Percentiles rank a stretch among this genome's conserved stretches.
Conservation (phyloP, 2,329 filamentous ascomycete genomes). For the Pochonia chlamydosporia region DNA sequence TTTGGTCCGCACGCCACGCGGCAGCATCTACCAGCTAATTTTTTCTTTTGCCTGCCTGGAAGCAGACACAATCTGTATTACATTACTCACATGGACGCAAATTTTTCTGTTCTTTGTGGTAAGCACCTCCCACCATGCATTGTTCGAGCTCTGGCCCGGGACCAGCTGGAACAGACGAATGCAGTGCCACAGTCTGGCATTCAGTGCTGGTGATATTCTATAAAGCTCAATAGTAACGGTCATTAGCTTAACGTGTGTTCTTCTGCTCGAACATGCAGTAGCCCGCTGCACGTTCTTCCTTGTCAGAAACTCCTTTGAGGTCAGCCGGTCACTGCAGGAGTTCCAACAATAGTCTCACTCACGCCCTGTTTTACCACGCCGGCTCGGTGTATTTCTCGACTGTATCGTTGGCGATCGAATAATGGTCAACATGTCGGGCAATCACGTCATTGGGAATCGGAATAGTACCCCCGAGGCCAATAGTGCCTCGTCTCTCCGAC, state of each 20-base stretch:
- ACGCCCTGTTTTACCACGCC: not conserved
- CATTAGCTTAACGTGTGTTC: slow-evolving; percentile 9
- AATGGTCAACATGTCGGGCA: slow-evolving; percentile 62
- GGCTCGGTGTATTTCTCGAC: slow-evolving; percentile 6
- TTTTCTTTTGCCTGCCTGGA: slow-evolving; percentile 31
- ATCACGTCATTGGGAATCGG: slow-evolving; percentile 71
- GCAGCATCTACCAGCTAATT: slow-evolving; percentile 21
- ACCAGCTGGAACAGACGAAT: not conserved
- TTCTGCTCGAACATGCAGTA: slow-evolving; percentile 27
- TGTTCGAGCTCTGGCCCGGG: not conserved
- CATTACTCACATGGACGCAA: slow-evolving; percentile 21
- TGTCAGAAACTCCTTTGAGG: slow-evolving; percentile 62
- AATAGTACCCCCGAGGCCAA: slow-evolving; percentile 95
- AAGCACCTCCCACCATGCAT: slow-evolving; percentile 11
- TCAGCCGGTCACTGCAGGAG: slow-evolving; percentile 82
- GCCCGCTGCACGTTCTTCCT: slow-evolving; percentile 19
- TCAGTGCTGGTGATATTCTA: not conserved
- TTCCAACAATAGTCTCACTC: slow-evolving; percentile 24
- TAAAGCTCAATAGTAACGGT: not conserved
- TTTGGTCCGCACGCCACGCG: slow-evolving; percentile 21
- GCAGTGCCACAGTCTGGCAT: not conserved
- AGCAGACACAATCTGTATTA: slow-evolving; percentile 28
- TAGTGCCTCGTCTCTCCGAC: slow-evolving; percentile 74
- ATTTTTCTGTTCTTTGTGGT: slow-evolving; percentile 17
- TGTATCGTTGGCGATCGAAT: slow-evolving; percentile 14